These are phyloP conservation scores for Porcisia hertigi DNA, from an alignment of 208 protist genomes.

Conservation along the genomic window DNA sequence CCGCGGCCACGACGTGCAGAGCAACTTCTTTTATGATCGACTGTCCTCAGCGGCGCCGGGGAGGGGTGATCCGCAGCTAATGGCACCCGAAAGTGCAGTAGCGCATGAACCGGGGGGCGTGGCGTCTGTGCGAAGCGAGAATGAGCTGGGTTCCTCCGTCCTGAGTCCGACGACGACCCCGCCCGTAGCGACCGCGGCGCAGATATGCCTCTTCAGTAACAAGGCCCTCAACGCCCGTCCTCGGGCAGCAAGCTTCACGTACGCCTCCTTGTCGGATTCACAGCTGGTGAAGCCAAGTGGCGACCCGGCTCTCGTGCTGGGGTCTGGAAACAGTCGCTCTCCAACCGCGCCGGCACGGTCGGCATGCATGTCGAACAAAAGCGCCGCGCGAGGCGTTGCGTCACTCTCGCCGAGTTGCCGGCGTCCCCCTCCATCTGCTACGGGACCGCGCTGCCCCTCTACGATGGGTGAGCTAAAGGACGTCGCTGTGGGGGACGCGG, in stretches of 20 bases:
- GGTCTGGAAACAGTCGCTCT: not conserved
- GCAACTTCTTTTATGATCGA: not conserved
- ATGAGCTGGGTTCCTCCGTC: not conserved
- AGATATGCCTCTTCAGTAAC: conserved; percentile 9
- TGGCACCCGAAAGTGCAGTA: not conserved
- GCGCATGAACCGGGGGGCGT: not conserved
- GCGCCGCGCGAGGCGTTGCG: not conserved
- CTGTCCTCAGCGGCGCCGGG: not conserved
- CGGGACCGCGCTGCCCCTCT: not conserved
- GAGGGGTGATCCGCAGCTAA: not conserved
- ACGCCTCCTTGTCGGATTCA: not conserved
- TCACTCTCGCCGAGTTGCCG: conserved; percentile 1
- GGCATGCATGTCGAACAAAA: not conserved
- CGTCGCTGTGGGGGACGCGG: not conserved
- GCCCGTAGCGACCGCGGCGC: conserved; percentile 6
- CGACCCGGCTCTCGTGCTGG: not conserved
- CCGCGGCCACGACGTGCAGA: not conserved
- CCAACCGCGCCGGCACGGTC: not conserved
- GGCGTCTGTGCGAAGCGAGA: not conserved
- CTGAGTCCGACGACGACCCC: not conserved
- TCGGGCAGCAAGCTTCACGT: conserved; percentile 12
- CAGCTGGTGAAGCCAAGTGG: not conserved
- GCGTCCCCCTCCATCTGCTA: not conserved
- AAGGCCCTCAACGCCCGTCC: conserved; percentile 26
- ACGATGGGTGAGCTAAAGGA: not conserved